Evolutionary conservation across 257 asterid species (phyloP).

Genomic region (Solanum paucissectum): DNA sequence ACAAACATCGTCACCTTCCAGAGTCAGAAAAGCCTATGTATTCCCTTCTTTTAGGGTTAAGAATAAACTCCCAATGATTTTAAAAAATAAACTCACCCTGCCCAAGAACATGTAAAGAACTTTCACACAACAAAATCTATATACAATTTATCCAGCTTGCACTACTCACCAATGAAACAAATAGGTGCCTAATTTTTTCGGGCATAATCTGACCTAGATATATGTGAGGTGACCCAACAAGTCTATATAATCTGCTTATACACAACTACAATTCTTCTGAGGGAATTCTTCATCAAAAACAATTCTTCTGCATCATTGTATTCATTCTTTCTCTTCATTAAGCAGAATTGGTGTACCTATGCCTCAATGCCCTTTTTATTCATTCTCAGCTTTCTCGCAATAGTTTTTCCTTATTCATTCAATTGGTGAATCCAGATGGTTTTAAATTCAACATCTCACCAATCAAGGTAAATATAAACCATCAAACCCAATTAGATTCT

Average conservation of each 20-base stretch:
- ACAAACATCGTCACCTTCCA: neutral
- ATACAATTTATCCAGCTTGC: neutral
- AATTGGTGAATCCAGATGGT: neutral
- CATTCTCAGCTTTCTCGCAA: neutral
- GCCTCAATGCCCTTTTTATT: neutral
- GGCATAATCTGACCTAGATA: neutral
- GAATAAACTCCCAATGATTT: neutral
- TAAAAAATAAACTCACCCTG: neutral
- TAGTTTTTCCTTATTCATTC: neutral
- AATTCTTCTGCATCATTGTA: neutral
- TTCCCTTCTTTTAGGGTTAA: neutral
- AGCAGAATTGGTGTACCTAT: neutral
- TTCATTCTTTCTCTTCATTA: neutral
- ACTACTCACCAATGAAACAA: neutral
- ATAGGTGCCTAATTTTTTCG: neutral
- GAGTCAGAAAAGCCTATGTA: neutral
- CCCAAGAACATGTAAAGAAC: neutral
- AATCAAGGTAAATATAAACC: neutral
- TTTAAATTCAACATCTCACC: neutral
- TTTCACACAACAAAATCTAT: neutral
- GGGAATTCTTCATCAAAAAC: neutral
- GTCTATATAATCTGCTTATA: neutral
- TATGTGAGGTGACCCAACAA: neutral
- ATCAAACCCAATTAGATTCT: neutral
- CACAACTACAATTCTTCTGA: neutral